phyloP scores from a whole-genome alignment of 805 yeast species.

The Suhomyces xylopsoci region DNA sequence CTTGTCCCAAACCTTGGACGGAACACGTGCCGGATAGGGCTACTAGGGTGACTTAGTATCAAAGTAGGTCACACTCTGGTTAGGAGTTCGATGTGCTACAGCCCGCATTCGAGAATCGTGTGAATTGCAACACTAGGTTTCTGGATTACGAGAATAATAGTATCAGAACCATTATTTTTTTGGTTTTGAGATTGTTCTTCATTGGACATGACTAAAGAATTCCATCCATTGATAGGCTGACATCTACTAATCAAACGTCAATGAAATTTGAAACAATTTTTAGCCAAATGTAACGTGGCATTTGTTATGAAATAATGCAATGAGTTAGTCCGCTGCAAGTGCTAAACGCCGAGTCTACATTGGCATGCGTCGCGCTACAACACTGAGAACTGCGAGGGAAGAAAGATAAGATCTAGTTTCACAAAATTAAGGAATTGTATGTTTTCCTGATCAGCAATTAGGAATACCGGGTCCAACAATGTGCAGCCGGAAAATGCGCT shows the following conservation, averaged over 20 bases:
- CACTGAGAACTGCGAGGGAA: background rate
- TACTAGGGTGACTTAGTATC: too few relatives aligned
- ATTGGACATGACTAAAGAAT: background rate
- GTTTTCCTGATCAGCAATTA: background rate
- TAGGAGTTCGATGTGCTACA: background rate
- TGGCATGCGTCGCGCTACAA: background rate
- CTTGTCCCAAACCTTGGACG: background rate
- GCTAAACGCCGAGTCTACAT: background rate
- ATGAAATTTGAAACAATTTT: background rate
- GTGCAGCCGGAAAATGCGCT: background rate
- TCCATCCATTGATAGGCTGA: background rate
- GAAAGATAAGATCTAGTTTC: background rate
- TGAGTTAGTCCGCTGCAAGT: background rate
- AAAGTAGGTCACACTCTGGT: background rate
- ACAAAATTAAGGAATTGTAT: background rate
- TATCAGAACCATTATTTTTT: background rate
- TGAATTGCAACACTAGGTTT: background rate
- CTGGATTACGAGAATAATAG: background rate
- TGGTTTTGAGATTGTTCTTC: background rate
- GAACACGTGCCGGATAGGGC: background rate
- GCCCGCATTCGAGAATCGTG: background rate
- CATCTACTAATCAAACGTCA: background rate
- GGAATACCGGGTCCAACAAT: background rate
- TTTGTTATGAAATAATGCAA: background rate
- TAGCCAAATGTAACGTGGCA: background rate